A percentile compares a stretch with the other conserved stretches of the same genome.
phyloP scores from a whole-genome alignment of 2,329 filamentous ascomycete genomes.

The Penicillium aurantiogriseum region DNA sequence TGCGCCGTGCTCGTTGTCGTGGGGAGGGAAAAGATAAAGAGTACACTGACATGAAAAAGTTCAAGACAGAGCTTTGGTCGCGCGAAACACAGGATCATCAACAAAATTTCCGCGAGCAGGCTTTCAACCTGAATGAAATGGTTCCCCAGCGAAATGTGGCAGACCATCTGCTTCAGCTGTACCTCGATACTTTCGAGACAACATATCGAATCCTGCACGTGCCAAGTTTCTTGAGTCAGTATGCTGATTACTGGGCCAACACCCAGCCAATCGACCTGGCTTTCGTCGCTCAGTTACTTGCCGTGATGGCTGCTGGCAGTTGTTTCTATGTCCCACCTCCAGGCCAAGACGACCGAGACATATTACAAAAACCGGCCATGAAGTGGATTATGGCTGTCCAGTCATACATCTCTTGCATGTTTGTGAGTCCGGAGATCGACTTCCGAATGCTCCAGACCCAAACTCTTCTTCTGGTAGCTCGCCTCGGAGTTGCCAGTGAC shows the following conservation, averaged over 20 bases:
- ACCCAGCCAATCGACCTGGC: constrained; percentile 40
- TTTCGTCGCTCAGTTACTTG: constrained; percentile 49
- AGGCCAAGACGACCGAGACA: constrained; percentile 21
- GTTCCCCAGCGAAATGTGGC: constrained; percentile 49
- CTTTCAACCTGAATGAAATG: constrained; percentile 32
- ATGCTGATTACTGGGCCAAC: constrained; percentile 54
- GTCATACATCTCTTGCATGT: constrained; percentile 33
- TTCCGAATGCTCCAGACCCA: constrained; percentile 36
- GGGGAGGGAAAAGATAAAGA: constrained; percentile 24
- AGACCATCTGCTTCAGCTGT: constrained; percentile 53
- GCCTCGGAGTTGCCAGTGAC: constrained; percentile 31
- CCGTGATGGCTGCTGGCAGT: constrained; percentile 42
- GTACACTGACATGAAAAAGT: constrained; percentile 28
- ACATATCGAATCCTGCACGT: constrained; percentile 58
- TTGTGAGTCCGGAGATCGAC: constrained; percentile 32
- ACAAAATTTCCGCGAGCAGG: constrained; percentile 30
- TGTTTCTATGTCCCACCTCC: constrained; percentile 40
- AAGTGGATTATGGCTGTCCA: constrained; percentile 40
- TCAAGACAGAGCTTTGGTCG: constrained; percentile 30
- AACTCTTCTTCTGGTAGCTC: constrained; percentile 35
- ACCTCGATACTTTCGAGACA: constrained; percentile 58
- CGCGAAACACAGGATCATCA: constrained; percentile 32
- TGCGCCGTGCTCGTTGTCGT: constrained; percentile 21
- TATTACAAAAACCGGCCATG: constrained; percentile 50
- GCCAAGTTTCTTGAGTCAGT: constrained; percentile 57